Evolutionary conservation across 129 eudicot genomes (phyloP).

Genomic region (Tagetes patula): DNA sequence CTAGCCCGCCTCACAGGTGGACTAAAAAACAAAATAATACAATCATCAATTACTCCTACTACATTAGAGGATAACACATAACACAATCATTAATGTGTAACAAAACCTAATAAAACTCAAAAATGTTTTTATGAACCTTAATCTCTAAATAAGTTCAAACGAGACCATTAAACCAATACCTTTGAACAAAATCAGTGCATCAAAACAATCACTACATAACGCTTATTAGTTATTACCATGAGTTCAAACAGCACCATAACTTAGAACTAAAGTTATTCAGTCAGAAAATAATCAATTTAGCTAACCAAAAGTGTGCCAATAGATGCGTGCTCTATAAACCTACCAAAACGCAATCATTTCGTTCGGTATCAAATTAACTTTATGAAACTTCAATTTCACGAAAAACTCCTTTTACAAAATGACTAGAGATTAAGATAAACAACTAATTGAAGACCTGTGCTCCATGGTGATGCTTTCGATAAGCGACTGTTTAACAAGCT

Average conservation of each 20-base stretch:
- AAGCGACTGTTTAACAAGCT: conserved; percentile 78
- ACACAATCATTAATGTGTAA: background rate
- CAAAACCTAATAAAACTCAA: background rate
- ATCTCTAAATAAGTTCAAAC: background rate
- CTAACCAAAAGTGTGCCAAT: background rate
- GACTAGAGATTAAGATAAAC: background rate
- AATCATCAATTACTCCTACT: conserved; percentile 11
- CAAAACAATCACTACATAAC: conserved; percentile 9
- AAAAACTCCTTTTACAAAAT: background rate
- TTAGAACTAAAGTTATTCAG: too few relatives aligned
- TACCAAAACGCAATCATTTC: background rate
- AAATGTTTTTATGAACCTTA: background rate
- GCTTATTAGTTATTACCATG: background rate
- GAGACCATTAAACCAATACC: conserved; percentile 1
- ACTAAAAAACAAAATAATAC: conserved; percentile 41
- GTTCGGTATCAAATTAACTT: background rate
- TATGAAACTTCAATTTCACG: conserved; percentile 15
- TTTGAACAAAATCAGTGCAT: background rate
- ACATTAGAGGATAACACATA: conserved; percentile 13
- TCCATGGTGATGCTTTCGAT: conserved; percentile 93
- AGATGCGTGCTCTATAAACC: background rate
- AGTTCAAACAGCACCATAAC: background rate
- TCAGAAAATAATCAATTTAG: background rate
- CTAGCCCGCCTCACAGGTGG: conserved; percentile 97
- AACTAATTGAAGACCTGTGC: conserved; percentile 57